Evolutionary conservation across 805 yeast genomes (phyloP), one percentile per base, ranked within the genome.

Genomic region (Priceomyces melissophilus): DNA sequence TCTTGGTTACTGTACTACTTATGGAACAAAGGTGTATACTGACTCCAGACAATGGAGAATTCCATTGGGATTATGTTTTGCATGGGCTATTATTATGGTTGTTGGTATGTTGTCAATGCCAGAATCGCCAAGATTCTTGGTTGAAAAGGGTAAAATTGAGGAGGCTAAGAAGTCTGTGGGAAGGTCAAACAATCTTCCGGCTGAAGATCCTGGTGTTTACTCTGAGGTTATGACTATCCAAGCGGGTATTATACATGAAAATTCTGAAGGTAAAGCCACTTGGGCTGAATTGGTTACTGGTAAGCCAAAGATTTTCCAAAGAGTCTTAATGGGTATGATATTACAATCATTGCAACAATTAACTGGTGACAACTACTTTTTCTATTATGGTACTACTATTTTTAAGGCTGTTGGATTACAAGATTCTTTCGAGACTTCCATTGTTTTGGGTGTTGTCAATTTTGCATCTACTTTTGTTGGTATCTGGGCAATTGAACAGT

Each of bases 211-310:
- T 38, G 73, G 76, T 34, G 77, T 80, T 36, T 65, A 70, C 50
- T 66, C 67, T 30, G 84, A 83, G 58, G 61, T 79, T 37, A 74
- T 75, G 43, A 57, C 65, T 25, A 75, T 82, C 38, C 73, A 71
- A 53, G 81, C 81, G 43, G 84, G 81, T 63, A 67, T 82, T 48
- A 81, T 79, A 58, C 69, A 75, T 48, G 89, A 82, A 63, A 65
- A 57, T 46, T 51, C 72, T 45, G 86, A 83, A 28, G 88, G 87
- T 53, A 65, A 65, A 38, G 87, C 87, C 5, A 58, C 79, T 2
- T 82, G 87, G 86, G 63, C 62, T 37, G 85, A 82, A 53, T 72
- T 81, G 39, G 53, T 82, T 47, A 72, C 76, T 17, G 87, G 88
- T 48, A 64, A 74, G 53, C 88, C 88, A 53, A 78, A 72, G 68